Base-by-base conservation (phyloP, 176 grass and related monocot genomes). In the Carex kokanica region DNA sequence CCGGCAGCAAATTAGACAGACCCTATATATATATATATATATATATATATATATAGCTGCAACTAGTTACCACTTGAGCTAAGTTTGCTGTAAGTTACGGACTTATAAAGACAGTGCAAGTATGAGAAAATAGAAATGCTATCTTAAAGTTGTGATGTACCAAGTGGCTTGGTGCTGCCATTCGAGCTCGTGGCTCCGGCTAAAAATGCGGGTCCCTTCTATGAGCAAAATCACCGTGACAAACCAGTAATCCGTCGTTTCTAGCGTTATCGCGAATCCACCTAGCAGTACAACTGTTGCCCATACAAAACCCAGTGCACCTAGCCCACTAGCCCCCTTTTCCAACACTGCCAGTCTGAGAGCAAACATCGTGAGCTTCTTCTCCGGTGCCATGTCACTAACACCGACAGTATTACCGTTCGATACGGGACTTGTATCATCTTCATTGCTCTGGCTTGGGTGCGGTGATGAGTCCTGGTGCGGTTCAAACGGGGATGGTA, bases 101-200 rank as follows among this genome's bases (percentile, higher is more conserved):
- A 36, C 34, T 36, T 36, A 36, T 36, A 52, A 20, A 45, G 7
- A 71, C 0, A n/a, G 34, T 3, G 8, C 3, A 20, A 71, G 6
- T 43, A 43, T 71, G 38, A 21, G 16, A 74, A 27, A 27, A 27
- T 27, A 27, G 27, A 27, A 27, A 27, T 27, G 27, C 27, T 27
- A 27, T 27, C 27, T 27, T 27, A 27, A 27, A 1, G 27, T 27
- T 27, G 36, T 38, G 36, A 38, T 23, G 18, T 82, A 82, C 92
- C 86, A 97, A 0, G 95, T 94, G 57, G 92, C 85, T 78, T 93
- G 95, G 86, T 94, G 95, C 87, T 94, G 92, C 95, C 92, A 98
- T 86, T 98, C 92, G 3, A 98, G 90, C 85, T 98, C 95, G 13
- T 98, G 95, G 90, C 92, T 98, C 52, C 95, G 90, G 87, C 92